These are phyloP conservation scores for Eutypa lata DNA, from an alignment of 2,329 filamentous ascomycete genomes.

Conservation along the genomic window DNA sequence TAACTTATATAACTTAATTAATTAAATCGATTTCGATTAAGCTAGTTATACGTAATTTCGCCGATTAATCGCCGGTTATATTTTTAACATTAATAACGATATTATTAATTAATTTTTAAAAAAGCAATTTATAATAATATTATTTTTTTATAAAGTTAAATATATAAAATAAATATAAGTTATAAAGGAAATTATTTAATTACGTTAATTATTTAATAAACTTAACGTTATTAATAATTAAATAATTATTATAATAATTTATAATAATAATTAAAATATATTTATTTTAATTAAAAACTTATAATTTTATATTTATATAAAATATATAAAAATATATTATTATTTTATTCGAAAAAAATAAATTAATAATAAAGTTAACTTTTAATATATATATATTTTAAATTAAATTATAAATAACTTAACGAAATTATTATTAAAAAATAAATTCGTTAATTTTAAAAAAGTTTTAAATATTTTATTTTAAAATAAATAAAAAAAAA, in stretches of 20 bases:
- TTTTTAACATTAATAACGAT: background rate
- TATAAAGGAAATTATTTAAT: background rate
- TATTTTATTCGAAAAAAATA: background rate
- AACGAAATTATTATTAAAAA: background rate
- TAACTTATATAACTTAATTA: background rate
- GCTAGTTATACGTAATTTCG: background rate
- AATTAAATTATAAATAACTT: background rate
- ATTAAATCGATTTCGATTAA: background rate
- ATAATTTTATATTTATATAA: background rate
- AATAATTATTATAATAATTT: background rate
- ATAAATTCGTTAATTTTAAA: background rate
- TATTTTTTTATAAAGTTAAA: background rate
- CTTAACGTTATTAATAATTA: background rate
- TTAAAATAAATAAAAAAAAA: no score
- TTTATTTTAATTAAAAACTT: background rate
- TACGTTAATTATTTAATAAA: background rate
- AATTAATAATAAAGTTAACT: background rate
- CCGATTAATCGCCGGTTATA: background rate
- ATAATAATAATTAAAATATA: background rate
- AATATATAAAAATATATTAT: background rate
- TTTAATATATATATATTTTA: background rate
- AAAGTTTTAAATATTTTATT: background rate
- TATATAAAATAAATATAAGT: background rate
- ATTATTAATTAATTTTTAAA: background rate
- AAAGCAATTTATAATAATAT: background rate